Base-by-base conservation (phyloP, 371 early-diverging fungal species). In the Zopfochytrium polystomum region DNA sequence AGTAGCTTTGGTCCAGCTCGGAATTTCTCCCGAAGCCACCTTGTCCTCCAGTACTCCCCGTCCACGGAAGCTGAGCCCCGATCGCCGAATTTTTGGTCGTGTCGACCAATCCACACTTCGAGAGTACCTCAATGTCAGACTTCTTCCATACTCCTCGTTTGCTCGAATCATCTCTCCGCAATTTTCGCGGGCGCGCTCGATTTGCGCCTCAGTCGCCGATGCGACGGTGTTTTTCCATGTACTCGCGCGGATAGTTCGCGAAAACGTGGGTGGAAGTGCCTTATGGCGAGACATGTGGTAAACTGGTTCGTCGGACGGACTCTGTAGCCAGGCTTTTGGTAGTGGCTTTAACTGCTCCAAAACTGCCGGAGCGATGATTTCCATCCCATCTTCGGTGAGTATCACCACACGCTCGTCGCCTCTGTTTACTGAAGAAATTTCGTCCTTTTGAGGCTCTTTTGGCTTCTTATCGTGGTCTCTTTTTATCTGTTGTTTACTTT, bases 311-410 rank as follows among this genome's bases (percentile, higher is more conserved):
- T 78, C 74, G 13, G 52, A 27, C 6, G 79, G 76, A 23, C 64
- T 68, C n/a, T 50, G 54, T 26, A 74, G 61, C 22, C 52, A 49
- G 6, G 77, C 75, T 52, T 75, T 75, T 20, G 52, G 23, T 26
- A 74, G 50, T 0, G 74, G 79, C 2, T 25, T 64, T n/a, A 74
- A 50, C 3, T 65, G 60, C 3, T 47, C 51, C 1, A 27, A 3
- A 25, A 52, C 50, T 18, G 38, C 34, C 3, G 59, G 57, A 52
- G 64, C 69, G 35, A 78, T 55, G 54, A 78, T 74, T 25, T 75
- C 74, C 23, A 78, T 68, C 3, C 76, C 72, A 47, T 66, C 60
- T 38, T 78, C 79, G 25, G 76, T 76, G 11, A 78, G 59, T 13
- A 78, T 59, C 20, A 78, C 72, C 27, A 63, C 69, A 23, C 76